phyloP scores from a whole-genome alignment of 371 early-diverging fungal species.

The Lichtheimia corymbifera region DNA sequence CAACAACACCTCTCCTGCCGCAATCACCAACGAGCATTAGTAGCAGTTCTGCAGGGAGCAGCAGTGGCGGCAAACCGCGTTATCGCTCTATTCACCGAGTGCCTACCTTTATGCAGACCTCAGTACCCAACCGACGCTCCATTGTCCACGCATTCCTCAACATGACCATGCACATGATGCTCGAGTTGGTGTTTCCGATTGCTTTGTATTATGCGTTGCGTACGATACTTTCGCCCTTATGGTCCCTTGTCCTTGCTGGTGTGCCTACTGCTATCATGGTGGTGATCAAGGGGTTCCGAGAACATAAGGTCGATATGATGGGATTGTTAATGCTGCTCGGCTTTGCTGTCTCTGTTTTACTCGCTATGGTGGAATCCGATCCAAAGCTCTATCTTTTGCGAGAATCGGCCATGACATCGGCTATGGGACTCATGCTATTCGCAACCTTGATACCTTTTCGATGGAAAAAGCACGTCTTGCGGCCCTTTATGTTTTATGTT shows the following conservation, averaged over 20 bases:
- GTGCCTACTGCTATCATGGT: constrained; percentile 43
- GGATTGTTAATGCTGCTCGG: constrained; percentile 47
- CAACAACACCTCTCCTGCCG: neutral
- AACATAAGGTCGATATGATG: constrained; percentile 46
- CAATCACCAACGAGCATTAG: neutral
- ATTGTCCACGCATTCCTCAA: constrained; percentile 34
- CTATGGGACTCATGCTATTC: constrained; percentile 46
- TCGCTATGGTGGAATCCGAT: constrained; percentile 49
- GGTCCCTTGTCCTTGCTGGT: constrained; percentile 45
- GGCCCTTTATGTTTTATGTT: constrained; percentile 50
- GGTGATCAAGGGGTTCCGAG: constrained; percentile 28
- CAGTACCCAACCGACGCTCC: constrained; percentile 41
- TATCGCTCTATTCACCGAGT: constrained; percentile 26
- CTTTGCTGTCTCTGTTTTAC: constrained; percentile 44
- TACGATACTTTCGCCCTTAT: constrained; percentile 35
- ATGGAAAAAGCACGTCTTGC: constrained; percentile 25
- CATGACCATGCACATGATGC: constrained; percentile 36
- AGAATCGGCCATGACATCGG: constrained; percentile 51
- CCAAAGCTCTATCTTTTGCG: constrained; percentile 49
- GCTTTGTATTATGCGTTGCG: constrained; percentile 44
- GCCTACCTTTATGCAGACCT: constrained; percentile 41
- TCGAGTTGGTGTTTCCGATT: constrained; percentile 44
- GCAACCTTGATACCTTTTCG: constrained; percentile 42
- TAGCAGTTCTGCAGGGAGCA: neutral
- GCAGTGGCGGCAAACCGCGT: constrained; percentile 9